A percentile compares a stretch with the other conserved stretches of the same genome.
phyloP scores from a whole-genome alignment of 2,329 filamentous ascomycete species.

The Nectriaceae sp. region DNA sequence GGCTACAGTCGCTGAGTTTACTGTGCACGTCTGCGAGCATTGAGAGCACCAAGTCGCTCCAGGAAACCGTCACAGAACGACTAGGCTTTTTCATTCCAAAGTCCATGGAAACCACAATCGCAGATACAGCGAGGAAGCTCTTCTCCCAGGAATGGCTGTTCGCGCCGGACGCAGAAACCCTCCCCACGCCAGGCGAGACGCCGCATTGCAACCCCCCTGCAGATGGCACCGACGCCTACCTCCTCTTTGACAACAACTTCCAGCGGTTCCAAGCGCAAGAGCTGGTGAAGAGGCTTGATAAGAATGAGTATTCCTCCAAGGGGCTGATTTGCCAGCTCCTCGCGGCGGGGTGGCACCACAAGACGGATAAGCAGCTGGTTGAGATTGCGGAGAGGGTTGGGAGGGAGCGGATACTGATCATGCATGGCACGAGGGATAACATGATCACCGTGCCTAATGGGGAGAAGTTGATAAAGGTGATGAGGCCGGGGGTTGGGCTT shows the following conservation, averaged over 20 bases:
- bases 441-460: constrained; percentile 78
- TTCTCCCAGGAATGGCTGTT: constrained; percentile 67
- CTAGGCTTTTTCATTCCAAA: constrained; percentile 67
- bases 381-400: constrained; percentile 69
- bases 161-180: constrained; percentile 57
- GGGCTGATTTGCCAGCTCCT: constrained; percentile 78
- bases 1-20: constrained; percentile 59
- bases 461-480: constrained; percentile 63
- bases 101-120: constrained; percentile 65
- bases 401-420: constrained; percentile 70
- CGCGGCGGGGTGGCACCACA: constrained; percentile 79
- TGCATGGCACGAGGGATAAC: constrained; percentile 75
- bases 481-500: constrained; percentile 62
- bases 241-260: constrained; percentile 71
- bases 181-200: constrained; percentile 49
- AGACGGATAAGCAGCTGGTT: constrained; percentile 55
- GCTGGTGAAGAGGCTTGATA: constrained; percentile 67
- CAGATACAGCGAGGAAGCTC: constrained; percentile 63
- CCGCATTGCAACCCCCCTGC: constrained; percentile 37
- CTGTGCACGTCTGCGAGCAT: constrained; percentile 63
- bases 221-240: constrained; percentile 40
- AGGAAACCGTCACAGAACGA: constrained; percentile 64
- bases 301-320: constrained; percentile 59
- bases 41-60: constrained; percentile 61
- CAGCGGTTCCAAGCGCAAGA: constrained; percentile 83